Base-by-base conservation (phyloP, 2,329 filamentous ascomycete genomes). In the Diplodia seriata region DNA sequence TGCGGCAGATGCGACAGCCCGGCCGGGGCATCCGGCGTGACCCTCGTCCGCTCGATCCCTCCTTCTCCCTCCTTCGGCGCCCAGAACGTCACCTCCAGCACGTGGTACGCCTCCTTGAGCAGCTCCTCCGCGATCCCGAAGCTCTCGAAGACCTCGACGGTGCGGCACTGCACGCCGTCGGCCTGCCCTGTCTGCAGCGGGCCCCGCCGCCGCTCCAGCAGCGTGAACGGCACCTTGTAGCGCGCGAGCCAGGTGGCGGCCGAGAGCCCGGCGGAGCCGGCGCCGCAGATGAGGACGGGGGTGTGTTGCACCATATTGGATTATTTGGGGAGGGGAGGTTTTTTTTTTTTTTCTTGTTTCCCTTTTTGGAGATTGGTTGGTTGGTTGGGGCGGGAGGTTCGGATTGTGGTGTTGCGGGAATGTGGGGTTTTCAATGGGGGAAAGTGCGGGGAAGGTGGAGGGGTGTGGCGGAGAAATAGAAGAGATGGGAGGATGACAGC, bases 101-200 rank as follows among this genome's bases (percentile, higher is more conserved):
- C 86, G 72, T 89, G 88, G 73, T 90, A 90, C 1, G 86, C 83
- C 72, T 91, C 89, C 26, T 87, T 85, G 80, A 89, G 86, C 3
- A 86, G 82, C 9, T 85, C 81, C 69, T 91, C 85, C 1, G 82
- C 87, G 53, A 93, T 83, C 1, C 87, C 89, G 70, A 93, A 90
- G 7, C 85, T 87, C 71, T 93, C 89, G 67, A 92, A 86, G n/a
- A 92, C 90, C 76, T 93, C 89, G 1, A 91, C 81, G 0, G 88
- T 91, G 1, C 89, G 86, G 70, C 85, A 86, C 77, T 91, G 87
- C 2, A 90, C 80, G 1, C 86, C 86, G 70, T 91, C 89, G 15
- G 89, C 89, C 75, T 90, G 87, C 2, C 88, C 88, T 55, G 83
- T 81, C 50, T 80, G 73, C 61, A 90, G 80, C 0, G 85, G 86